A percentile compares a stretch with the other conserved stretches of the same genome.
These are phyloP conservation scores for Dothistroma septosporum DNA, from an alignment of 2,329 filamentous ascomycete genomes.

Conservation along the genomic window DNA sequence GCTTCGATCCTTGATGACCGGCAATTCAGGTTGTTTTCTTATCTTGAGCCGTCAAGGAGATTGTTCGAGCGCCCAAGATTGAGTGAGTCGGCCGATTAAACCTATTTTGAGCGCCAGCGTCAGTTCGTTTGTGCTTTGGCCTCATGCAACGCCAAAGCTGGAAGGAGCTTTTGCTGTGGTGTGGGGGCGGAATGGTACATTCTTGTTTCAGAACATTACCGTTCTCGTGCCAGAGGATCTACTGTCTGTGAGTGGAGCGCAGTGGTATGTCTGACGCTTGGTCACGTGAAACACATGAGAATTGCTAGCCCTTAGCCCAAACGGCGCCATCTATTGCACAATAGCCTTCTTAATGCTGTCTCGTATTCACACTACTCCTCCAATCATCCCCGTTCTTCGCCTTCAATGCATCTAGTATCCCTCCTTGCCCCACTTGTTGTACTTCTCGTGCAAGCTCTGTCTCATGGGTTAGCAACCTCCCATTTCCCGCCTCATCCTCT, in stretches of 20 bases:
- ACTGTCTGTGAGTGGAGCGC: not conserved
- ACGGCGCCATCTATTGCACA: conserved; percentile 10
- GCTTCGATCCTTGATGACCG: too few species aligned
- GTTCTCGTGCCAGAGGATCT: not conserved
- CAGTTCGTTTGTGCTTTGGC: too few species aligned
- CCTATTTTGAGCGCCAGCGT: too few species aligned
- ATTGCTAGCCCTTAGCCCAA: not conserved
- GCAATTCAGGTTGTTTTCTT: too few species aligned
- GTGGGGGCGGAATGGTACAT: too few species aligned
- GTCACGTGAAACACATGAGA: not conserved
- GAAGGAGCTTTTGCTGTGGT: too few species aligned
- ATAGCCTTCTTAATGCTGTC: not conserved
- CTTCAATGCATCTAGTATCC: conserved; percentile 57
- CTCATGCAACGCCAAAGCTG: too few species aligned
- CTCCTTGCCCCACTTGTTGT: conserved; percentile 99
- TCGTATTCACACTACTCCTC: not conserved
- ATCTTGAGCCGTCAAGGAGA: too few species aligned
- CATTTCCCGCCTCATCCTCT: not conserved
- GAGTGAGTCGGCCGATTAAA: too few species aligned
- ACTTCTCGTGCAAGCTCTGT: conserved; percentile 87
- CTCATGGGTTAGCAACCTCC: not conserved
- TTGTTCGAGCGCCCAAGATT: too few species aligned
- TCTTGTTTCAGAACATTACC: too few species aligned
- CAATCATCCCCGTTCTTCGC: not conserved
- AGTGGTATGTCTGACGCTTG: not conserved